Evolutionary conservation across 2,329 filamentous ascomycete genomes (phyloP).

Genomic region (Pestalotiopsis sp.): DNA sequence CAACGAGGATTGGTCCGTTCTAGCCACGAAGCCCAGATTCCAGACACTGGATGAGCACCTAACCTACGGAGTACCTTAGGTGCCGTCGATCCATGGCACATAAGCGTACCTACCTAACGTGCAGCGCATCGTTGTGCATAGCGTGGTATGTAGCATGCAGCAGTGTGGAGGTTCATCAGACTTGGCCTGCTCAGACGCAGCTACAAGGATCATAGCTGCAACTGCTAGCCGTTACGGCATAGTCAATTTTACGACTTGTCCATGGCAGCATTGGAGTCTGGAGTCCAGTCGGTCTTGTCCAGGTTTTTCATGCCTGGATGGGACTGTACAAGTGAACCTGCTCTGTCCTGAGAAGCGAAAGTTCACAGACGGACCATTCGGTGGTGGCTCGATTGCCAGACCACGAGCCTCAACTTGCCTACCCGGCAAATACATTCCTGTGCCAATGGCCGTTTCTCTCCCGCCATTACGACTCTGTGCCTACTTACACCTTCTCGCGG

Average conservation of each 20-base stretch:
- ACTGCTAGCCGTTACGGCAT: constrained; percentile 32
- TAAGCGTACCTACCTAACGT: constrained; percentile 1
- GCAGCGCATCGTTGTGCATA: constrained; percentile 13
- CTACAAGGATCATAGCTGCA: constrained; percentile 24
- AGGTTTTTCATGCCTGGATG: background rate
- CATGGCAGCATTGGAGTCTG: constrained; percentile 9
- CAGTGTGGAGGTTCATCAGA: constrained; percentile 8
- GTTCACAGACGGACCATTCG: background rate
- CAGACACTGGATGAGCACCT: background rate
- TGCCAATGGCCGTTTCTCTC: background rate
- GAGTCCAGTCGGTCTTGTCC: background rate
- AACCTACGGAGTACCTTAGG: background rate
- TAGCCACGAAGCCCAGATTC: no score
- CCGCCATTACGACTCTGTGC: background rate
- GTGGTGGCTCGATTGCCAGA: background rate
- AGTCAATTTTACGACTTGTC: constrained; percentile 15
- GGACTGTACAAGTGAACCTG: background rate
- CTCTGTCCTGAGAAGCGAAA: background rate
- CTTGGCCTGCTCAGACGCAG: constrained; percentile 7
- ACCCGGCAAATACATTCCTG: background rate
- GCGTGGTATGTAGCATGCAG: background rate
- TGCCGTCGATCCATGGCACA: constrained; percentile 1
- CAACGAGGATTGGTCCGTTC: background rate
- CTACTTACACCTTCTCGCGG: background rate
- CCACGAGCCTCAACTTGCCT: background rate